Conservation (phyloP, 257 asterid species). For the Przewalskia tangutica region DNA sequence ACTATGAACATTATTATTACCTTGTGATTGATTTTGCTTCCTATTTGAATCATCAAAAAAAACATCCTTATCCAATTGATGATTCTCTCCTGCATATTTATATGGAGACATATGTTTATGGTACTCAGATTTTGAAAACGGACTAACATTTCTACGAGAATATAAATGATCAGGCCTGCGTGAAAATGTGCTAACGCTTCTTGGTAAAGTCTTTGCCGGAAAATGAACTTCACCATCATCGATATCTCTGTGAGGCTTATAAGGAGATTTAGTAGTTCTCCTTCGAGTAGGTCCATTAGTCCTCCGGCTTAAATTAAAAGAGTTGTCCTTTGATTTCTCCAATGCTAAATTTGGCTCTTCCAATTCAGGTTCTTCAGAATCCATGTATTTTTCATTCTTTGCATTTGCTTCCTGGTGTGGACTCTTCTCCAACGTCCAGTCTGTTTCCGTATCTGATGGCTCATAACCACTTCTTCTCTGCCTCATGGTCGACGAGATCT, state of each 20-base stretch:
- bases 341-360: neutral
- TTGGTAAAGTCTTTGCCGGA: neutral
- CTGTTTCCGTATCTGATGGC: slow-evolving; percentile 60
- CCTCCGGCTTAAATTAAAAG: neutral
- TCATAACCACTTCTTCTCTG: slow-evolving; percentile 50
- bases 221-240: slow-evolving; percentile 5
- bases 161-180: slow-evolving; percentile 8
- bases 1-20: slow-evolving; percentile 12
- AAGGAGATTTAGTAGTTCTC: slow-evolving; percentile 34
- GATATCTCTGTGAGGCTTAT: slow-evolving; percentile 9
- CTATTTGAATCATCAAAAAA: neutral
- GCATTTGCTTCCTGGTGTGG: slow-evolving; percentile 17
- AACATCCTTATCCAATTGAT: neutral
- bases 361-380: neutral
- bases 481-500: slow-evolving; percentile 11
- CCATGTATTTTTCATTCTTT: neutral
- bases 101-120: slow-evolving; percentile 35
- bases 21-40: slow-evolving; percentile 7
- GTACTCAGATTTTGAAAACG: slow-evolving; percentile 26
- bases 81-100: slow-evolving; percentile 12
- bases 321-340: neutral
- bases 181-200: neutral
- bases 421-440: slow-evolving; percentile 35
- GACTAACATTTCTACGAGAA: slow-evolving; percentile 19
- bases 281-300: slow-evolving; percentile 14